Evolutionary conservation across 2,329 filamentous ascomycete species (phyloP), one percentile per base, ranked within the genome.

Genomic region (Pochonia chlamydosporia): DNA sequence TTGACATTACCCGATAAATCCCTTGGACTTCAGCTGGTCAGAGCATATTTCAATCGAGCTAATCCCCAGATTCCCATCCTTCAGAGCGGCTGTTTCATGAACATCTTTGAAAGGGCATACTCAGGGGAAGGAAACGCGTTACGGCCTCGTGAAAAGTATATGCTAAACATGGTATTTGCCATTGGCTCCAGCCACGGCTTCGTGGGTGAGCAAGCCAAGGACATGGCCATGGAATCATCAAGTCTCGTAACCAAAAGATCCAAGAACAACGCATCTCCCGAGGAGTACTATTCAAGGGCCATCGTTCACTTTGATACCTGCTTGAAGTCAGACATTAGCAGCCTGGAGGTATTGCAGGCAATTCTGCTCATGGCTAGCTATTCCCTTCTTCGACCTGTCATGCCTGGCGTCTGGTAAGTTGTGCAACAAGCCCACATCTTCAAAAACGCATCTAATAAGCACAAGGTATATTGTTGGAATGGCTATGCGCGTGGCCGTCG

Each of bases 31-130:
- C 79, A 81, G 50, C 75, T 97, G 20, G 83, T 89, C 36, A 80
- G 82, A 48, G 76, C 96, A 31, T 97, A 96, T 64, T 96, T 97
- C 64, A 89, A 96, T 67, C 87, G 96, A 63, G 89, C 91, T 1
- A 97, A 97, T 62, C 91, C 91, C 4, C 92, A 97, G 65, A 93
- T 96, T 54, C 92, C 92, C 1, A 90, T 96, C 37, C 72, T 97
- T 42, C 92, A 96, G 62, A 82, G 87, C 33, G 84, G 79, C 25
- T 89, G 96, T 57, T 96, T 96, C 60, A 89, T 89, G 82, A 78
- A 85, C 37, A 81, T 95, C 69, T 87, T 96, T 62, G 84, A 95
- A 44, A 79, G 81, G 40, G 87, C 89, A 0, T 96, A 95, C 64
- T 75, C 79, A 4, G 76, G 79, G 1, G 80, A 85, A 21, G 76